Percentiles rank a stretch among this genome's conserved stretches.
phyloP scores from a whole-genome alignment of 352 stramenopile genomes.

The Phytophthora litchii region DNA sequence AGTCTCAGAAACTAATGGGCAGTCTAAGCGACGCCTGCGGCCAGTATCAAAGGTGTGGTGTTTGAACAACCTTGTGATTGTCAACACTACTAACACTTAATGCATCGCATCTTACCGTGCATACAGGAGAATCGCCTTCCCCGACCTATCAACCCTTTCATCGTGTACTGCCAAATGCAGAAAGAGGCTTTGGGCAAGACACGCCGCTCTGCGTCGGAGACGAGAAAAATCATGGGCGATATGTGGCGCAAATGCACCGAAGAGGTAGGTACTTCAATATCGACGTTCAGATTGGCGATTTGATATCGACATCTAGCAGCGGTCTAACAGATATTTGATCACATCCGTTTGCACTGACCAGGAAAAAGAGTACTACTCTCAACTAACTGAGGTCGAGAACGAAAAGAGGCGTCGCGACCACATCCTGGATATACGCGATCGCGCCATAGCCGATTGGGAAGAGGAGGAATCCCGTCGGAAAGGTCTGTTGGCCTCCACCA shows the following conservation, averaged over 20 bases:
- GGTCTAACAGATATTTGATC: slow-evolving; percentile 1
- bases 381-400: slow-evolving; percentile 79
- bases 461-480: slow-evolving; percentile 73
- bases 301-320: background rate
- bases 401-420: slow-evolving; percentile 79
- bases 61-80: background rate
- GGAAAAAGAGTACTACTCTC: slow-evolving; percentile 82
- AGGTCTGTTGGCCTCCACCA: slow-evolving; percentile 58
- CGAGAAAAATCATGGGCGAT: slow-evolving; percentile 79
- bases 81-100: slow-evolving; percentile 1
- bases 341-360: slow-evolving; percentile 13
- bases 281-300: background rate
- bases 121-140: slow-evolving; percentile 59
- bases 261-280: slow-evolving; percentile 40
- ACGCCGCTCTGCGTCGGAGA: slow-evolving; percentile 71
- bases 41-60: slow-evolving; percentile 34
- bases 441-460: slow-evolving; percentile 76
- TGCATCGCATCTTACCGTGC: background rate
- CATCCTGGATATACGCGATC: slow-evolving; percentile 71
- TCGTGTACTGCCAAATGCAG: slow-evolving; percentile 84
- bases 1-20: slow-evolving; percentile 32
- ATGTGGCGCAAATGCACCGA: slow-evolving; percentile 86
- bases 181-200: slow-evolving; percentile 63
- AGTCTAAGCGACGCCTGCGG: slow-evolving; percentile 34
- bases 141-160: slow-evolving; percentile 82